Conservation (phyloP, 305 asterid species). For the Vinca major region DNA sequence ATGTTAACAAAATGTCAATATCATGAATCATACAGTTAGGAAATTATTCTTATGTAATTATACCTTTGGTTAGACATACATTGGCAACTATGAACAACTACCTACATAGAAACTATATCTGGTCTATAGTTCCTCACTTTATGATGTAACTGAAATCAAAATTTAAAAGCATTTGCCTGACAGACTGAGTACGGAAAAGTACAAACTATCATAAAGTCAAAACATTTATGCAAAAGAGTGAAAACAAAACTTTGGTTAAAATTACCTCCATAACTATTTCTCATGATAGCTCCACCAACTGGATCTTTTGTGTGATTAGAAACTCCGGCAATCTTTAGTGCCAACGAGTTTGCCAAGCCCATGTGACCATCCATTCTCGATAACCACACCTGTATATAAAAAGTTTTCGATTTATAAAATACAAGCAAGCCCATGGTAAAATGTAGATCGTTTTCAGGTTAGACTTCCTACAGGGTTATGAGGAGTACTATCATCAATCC, state of each 20-base stretch:
- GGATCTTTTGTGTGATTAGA: slow-evolving; percentile 46
- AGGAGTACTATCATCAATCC: slow-evolving; percentile 89
- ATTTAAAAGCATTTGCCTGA: background rate
- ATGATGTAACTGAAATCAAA: background rate
- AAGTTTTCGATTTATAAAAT: slow-evolving; percentile 10
- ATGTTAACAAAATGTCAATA: background rate
- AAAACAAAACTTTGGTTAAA: background rate
- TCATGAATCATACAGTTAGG: background rate
- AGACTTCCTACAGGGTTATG: slow-evolving; percentile 60
- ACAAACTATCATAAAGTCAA: background rate
- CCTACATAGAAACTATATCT: background rate
- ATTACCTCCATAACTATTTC: slow-evolving; percentile 52
- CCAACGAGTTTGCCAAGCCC: slow-evolving; percentile 86
- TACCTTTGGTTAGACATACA: background rate
- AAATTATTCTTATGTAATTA: background rate
- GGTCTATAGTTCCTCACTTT: background rate
- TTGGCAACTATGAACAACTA: background rate
- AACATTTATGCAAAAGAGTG: background rate
- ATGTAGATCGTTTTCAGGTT: slow-evolving; percentile 16
- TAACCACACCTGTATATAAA: slow-evolving; percentile 65
- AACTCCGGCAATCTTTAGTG: slow-evolving; percentile 66
- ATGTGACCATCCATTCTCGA: slow-evolving; percentile 96
- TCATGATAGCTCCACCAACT: slow-evolving; percentile 69
- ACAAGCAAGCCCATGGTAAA: slow-evolving; percentile 12
- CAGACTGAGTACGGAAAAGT: background rate